Percentiles rank a stretch among this genome's conserved stretches.
Evolutionary conservation across 2,329 filamentous ascomycete genomes (phyloP).

Genomic region (Aspergillus nomiae): DNA sequence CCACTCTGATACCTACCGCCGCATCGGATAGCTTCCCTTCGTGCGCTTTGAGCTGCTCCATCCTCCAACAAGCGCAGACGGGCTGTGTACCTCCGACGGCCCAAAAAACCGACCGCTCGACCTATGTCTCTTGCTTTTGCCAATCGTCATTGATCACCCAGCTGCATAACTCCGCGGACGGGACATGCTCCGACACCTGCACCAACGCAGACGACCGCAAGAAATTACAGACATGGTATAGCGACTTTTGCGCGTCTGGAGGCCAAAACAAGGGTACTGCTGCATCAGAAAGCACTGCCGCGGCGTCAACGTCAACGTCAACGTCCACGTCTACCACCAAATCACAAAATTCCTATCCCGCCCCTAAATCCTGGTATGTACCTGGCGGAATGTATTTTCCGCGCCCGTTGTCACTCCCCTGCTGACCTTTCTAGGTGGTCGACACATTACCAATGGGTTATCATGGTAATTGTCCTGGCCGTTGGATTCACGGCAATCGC

Average conservation of each 20-base stretch:
- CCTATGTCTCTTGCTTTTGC: conserved; percentile 75
- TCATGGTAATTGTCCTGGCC: conserved; percentile 75
- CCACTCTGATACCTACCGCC: conserved; percentile 37
- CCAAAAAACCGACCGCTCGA: conserved; percentile 50
- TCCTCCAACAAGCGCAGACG: conserved; percentile 69
- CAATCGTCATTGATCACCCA: conserved; percentile 59
- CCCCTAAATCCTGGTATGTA: conserved; percentile 29
- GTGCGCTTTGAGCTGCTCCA: conserved; percentile 62
- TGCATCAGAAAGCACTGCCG: conserved; percentile 16
- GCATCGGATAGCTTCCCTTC: conserved; percentile 56
- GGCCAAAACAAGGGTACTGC: conserved; percentile 38
- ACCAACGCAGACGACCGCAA: conserved; percentile 53
- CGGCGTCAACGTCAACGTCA: not conserved
- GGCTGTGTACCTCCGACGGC: conserved; percentile 66
- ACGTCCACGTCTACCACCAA: not conserved
- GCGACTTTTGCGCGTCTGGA: conserved; percentile 60
- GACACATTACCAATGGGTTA: conserved; percentile 75
- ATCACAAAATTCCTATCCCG: conserved; percentile 13
- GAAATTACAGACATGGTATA: conserved; percentile 71
- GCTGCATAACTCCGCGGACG: conserved; percentile 59
- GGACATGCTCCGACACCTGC: conserved; percentile 66
- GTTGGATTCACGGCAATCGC: conserved; percentile 69
- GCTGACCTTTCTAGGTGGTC: conserved; percentile 30
- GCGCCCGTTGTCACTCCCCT: not conserved
- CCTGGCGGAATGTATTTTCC: not conserved